Percentiles rank a stretch among this genome's conserved stretches.
Conservation (phyloP, 805 yeast species). For the Pichia paraexigua region DNA sequence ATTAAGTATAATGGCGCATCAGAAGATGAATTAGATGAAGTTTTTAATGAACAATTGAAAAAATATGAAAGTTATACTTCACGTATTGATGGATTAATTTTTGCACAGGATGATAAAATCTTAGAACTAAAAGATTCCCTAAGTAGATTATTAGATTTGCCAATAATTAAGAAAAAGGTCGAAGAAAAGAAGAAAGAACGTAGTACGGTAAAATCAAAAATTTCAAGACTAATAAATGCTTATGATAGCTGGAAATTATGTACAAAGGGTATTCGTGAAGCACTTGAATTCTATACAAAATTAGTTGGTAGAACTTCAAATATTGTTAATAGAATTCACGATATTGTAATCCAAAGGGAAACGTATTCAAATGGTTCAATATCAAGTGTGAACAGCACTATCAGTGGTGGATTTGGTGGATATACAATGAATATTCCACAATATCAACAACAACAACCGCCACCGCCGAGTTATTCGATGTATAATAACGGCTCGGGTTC, state of each 20-base stretch:
- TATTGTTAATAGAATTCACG: conserved; percentile 21
- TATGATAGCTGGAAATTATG: conserved; percentile 52
- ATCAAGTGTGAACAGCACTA: background rate
- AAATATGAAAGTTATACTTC: conserved; percentile 66
- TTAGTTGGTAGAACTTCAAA: conserved; percentile 29
- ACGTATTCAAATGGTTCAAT: conserved; percentile 13
- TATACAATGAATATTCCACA: conserved; percentile 2
- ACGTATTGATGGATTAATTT: conserved; percentile 61
- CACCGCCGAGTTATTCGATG: conserved; percentile 5
- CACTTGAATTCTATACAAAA: conserved; percentile 49
- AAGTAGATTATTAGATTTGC: conserved; percentile 37
- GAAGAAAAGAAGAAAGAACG: conserved; percentile 34
- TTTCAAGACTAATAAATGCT: conserved; percentile 39
- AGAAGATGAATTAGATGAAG: conserved; percentile 35
- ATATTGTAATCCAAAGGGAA: conserved; percentile 23
- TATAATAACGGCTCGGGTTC: background rate
- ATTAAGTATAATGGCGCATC: conserved; percentile 49
- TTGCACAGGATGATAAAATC: conserved; percentile 50
- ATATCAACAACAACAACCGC: background rate
- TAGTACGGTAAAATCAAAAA: conserved; percentile 30
- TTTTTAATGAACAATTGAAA: conserved; percentile 64
- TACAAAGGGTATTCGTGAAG: conserved; percentile 51
- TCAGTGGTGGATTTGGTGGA: conserved; percentile 12
- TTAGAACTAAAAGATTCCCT: conserved; percentile 35
- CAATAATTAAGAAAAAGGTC: conserved; percentile 37